Percentiles rank a stretch among this genome's conserved stretches.
These are phyloP conservation scores for Malassezia globosa DNA, from an alignment of 1,284 basidiomycete genomes.

Conservation along the genomic window DNA sequence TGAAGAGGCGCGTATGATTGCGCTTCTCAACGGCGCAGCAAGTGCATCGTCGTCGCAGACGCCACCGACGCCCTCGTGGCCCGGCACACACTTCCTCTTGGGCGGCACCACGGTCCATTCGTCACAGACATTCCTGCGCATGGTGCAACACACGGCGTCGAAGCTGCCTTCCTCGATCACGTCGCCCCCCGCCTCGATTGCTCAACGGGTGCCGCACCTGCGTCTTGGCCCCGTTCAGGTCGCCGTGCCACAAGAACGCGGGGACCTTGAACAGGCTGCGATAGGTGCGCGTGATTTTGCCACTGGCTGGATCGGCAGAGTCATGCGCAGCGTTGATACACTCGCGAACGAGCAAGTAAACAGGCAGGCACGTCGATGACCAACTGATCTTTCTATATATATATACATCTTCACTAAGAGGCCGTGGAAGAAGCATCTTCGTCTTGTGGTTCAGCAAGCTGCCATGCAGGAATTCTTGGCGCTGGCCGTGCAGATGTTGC, in stretches of 20 bases:
- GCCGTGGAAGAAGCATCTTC: background rate
- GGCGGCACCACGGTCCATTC: slow-evolving; percentile 42
- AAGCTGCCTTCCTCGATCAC: slow-evolving; percentile 27
- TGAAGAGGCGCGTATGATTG: slow-evolving; percentile 39
- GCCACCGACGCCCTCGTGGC: slow-evolving; percentile 20
- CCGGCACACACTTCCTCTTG: slow-evolving; percentile 31
- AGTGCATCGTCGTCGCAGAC: background rate
- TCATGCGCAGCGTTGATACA: slow-evolving; percentile 29
- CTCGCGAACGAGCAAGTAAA: background rate
- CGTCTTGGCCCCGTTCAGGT: slow-evolving; percentile 36
- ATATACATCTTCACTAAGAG: too few species aligned
- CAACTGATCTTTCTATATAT: too few species aligned
- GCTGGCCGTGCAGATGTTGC: slow-evolving; percentile 22
- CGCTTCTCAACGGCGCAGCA: slow-evolving; percentile 30
- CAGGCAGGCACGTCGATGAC: too few species aligned
- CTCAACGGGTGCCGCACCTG: slow-evolving; percentile 20
- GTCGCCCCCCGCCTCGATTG: slow-evolving; percentile 21
- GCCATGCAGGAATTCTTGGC: slow-evolving; percentile 43
- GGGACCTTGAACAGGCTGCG: slow-evolving; percentile 29
- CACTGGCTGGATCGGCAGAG: slow-evolving; percentile 28
- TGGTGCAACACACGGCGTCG: slow-evolving; percentile 38
- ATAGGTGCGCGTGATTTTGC: slow-evolving; percentile 39
- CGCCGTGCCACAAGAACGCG: slow-evolving; percentile 14
- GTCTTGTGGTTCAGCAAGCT: slow-evolving; percentile 26
- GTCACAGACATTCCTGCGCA: slow-evolving; percentile 32